phyloP scores from a whole-genome alignment of 148 eudicot species.

The Chenopodium album region DNA sequence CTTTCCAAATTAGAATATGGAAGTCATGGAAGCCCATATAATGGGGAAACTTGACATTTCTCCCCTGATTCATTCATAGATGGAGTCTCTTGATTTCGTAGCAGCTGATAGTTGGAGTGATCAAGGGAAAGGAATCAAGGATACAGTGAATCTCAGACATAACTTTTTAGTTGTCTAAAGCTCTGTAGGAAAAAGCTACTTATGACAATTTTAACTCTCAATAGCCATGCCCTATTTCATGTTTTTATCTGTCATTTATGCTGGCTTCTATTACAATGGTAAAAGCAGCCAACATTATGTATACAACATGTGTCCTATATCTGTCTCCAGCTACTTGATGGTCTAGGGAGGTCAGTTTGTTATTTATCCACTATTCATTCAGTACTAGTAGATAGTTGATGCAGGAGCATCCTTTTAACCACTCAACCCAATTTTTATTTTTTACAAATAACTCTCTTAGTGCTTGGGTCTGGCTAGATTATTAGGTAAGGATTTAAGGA shows the following conservation, averaged over 20 bases:
- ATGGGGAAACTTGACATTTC: neutral
- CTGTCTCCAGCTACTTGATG: neutral
- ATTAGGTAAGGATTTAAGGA: neutral
- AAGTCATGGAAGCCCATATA: neutral
- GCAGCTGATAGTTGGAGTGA: neutral
- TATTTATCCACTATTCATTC: neutral
- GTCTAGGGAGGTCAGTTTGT: neutral
- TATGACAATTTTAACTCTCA: neutral
- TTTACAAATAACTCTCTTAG: neutral
- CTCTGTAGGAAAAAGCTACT: neutral
- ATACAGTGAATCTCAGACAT: neutral
- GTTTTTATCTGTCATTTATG: neutral
- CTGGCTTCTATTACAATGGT: neutral
- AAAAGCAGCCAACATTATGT: neutral
- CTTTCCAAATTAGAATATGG: neutral
- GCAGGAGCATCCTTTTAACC: neutral
- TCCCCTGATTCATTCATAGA: neutral
- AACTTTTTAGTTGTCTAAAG: neutral
- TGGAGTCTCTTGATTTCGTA: no score
- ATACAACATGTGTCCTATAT: neutral
- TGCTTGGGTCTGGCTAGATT: neutral
- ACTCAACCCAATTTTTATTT: no score
- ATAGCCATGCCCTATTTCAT: neutral
- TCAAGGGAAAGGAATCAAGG: neutral
- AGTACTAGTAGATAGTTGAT: neutral